These are phyloP conservation scores for Caloboletus inedulis DNA, from an alignment of 1,284 basidiomycete species.

Conservation along the genomic window DNA sequence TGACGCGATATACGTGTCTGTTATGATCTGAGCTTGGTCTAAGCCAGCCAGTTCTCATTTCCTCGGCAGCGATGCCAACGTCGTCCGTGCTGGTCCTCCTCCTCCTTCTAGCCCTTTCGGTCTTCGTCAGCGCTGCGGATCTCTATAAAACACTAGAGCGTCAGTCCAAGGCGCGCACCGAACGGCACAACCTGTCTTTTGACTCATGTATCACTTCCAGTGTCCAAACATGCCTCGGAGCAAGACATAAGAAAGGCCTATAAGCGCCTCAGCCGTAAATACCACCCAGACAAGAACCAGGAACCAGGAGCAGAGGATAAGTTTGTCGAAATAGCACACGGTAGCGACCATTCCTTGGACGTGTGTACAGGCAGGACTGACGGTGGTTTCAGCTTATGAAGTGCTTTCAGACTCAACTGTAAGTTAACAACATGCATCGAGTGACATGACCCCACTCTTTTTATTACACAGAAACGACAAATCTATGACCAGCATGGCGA, in stretches of 20 bases:
- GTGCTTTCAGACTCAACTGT: slow-evolving; percentile 81
- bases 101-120: slow-evolving; percentile 43
- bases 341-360: slow-evolving; percentile 42
- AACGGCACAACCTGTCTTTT: slow-evolving; percentile 27
- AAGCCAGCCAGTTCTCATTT: neutral
- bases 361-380: slow-evolving; percentile 7
- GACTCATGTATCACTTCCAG: slow-evolving; percentile 40
- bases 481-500: slow-evolving; percentile 93
- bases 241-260: slow-evolving; percentile 90
- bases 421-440: slow-evolving; percentile 10
- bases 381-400: slow-evolving; percentile 72
- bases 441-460: neutral
- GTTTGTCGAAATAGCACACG: slow-evolving; percentile 87
- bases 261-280: slow-evolving; percentile 85
- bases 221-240: slow-evolving; percentile 77
- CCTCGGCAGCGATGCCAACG: slow-evolving; percentile 22
- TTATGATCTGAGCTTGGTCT: slow-evolving; percentile 5
- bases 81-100: slow-evolving; percentile 36
- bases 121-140: slow-evolving; percentile 59
- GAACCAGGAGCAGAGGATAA: slow-evolving; percentile 77
- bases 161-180: slow-evolving; percentile 46
- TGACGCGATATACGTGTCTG: slow-evolving; percentile 31
- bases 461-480: slow-evolving; percentile 65
- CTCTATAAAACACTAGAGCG: slow-evolving; percentile 74
- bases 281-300: slow-evolving; percentile 93